phyloP scores from a whole-genome alignment of 805 yeast genomes.

The Lachancea mirantina region DNA sequence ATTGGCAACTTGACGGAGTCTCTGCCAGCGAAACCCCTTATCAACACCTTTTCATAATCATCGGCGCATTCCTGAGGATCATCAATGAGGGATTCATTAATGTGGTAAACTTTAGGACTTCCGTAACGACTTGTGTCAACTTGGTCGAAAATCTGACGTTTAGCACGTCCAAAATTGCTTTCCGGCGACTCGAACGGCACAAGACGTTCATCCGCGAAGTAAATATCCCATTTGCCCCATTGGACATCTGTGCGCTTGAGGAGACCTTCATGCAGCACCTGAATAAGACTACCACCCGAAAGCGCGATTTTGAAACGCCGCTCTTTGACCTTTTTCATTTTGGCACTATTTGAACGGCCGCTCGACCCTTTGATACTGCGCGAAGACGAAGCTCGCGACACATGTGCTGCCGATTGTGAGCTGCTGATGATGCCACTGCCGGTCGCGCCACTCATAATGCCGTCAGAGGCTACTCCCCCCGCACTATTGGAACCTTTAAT shows the following conservation, averaged over 20 bases:
- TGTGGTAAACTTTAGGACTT: constrained; percentile 71
- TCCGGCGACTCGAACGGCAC: constrained; percentile 80
- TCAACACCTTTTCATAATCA: constrained; percentile 76
- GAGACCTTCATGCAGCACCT: constrained; percentile 81
- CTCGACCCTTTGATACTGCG: constrained; percentile 8
- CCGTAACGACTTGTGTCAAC: constrained; percentile 30
- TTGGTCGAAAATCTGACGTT: constrained; percentile 69
- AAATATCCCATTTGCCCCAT: constrained; percentile 94
- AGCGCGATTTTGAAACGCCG: constrained; percentile 83
- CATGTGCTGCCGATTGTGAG: constrained; percentile 3
- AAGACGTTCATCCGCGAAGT: constrained; percentile 92
- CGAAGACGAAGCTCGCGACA: constrained; percentile 8
- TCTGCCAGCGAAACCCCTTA: constrained; percentile 88
- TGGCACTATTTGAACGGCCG: constrained; percentile 18
- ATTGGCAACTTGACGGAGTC: constrained; percentile 93
- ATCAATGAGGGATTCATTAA: constrained; percentile 64
- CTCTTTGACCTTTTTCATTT: constrained; percentile 49
- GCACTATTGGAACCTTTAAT: constrained; percentile 5
- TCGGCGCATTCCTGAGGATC: constrained; percentile 95
- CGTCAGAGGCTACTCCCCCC: too few relatives aligned
- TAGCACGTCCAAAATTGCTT: constrained; percentile 86
- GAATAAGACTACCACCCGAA: constrained; percentile 87
- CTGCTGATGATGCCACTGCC: constrained; percentile 10
- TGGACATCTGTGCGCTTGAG: constrained; percentile 66
- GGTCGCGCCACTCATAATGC: constrained; percentile 7